phyloP scores from a whole-genome alignment of 1,284 basidiomycete genomes.

The Crucibulum cyathiforme region DNA sequence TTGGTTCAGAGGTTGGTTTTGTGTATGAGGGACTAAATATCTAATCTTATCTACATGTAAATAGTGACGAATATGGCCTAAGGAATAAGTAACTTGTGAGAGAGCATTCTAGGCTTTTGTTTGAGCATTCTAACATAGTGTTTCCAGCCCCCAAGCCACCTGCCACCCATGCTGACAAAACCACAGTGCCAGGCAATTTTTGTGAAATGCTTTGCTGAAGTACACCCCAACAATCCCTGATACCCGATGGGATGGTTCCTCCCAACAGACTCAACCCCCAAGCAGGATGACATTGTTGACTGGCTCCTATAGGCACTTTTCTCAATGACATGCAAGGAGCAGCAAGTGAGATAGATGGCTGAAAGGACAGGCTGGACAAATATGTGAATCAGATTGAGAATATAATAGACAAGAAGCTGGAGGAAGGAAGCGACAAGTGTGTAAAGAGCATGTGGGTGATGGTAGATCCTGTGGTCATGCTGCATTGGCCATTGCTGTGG shows the following conservation, averaged over 20 bases:
- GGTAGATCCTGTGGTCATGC: slow-evolving; percentile 57
- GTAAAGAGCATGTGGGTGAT: slow-evolving; percentile 57
- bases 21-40: too few relatives aligned
- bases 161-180: too few relatives aligned
- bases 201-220: slow-evolving; percentile 44
- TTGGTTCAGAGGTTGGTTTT: too few relatives aligned
- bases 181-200: slow-evolving; percentile 59
- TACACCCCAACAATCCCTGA: slow-evolving; percentile 15
- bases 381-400: slow-evolving; percentile 46
- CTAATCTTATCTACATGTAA: too few relatives aligned
- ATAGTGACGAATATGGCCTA: too few relatives aligned
- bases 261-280: slow-evolving; percentile 33
- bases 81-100: too few relatives aligned
- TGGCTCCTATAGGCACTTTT: slow-evolving; percentile 75
- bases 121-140: too few relatives aligned
- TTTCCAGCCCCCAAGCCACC: too few relatives aligned
- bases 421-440: slow-evolving; percentile 14
- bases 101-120: too few relatives aligned
- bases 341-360: slow-evolving; percentile 51
- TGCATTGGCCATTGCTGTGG: slow-evolving; percentile 68
- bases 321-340: slow-evolving; percentile 42
- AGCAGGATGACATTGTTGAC: slow-evolving; percentile 57
- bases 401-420: slow-evolving; percentile 37
- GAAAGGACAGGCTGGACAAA: slow-evolving; percentile 42
- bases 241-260: slow-evolving; percentile 65